Evolutionary conservation across 192 early-diverging fungal genomes (phyloP), one percentile per base, ranked within the genome.

Genomic region (Neocallimastix lanati): DNA sequence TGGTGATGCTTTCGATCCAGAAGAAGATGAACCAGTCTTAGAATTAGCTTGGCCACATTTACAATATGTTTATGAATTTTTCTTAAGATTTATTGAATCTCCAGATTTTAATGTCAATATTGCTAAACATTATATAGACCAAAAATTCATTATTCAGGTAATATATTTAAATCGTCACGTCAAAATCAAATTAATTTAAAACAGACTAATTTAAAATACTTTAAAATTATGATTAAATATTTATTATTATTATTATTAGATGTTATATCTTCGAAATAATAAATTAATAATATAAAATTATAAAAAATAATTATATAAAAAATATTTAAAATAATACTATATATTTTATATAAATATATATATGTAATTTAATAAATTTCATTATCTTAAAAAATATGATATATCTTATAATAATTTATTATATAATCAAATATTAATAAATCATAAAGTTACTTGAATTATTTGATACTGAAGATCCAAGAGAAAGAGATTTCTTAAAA

Each of bases 401-500:
- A 18, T 4, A 33, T 36, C 1, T 79, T 14, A 28, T 67, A 28
- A 18, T 77, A 29, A 50, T 33, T 29, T 50, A n/a, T 77, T 37
- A 36, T 27, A 76, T 28, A n/a, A n/a, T n/a, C n/a, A n/a, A n/a
- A n/a, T n/a, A n/a, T n/a, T n/a, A n/a, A n/a, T n/a, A n/a, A 11
- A 29, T 79, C 80, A 76, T 80, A 28, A 85, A 98, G 95, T 86
- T 99, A 13, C 85, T 99, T 80, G 96, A 97, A 76, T 85, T 99
- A n/a, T 99, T 99, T 85, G 97, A 99, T 83, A 94, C 93, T 81
- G 98, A 99, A 84, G 98, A 99, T 87, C 96, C 96, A 16, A 88
- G 97, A 78, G 98, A 99, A 88, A 92, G 98, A 77, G 98, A 99
- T 86, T 97, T 96, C 82, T 87, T 98, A 50, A 99, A 99, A 81